Evolutionary conservation across 805 yeast genomes (phyloP).

Genomic region (Alloascoidea africana): DNA sequence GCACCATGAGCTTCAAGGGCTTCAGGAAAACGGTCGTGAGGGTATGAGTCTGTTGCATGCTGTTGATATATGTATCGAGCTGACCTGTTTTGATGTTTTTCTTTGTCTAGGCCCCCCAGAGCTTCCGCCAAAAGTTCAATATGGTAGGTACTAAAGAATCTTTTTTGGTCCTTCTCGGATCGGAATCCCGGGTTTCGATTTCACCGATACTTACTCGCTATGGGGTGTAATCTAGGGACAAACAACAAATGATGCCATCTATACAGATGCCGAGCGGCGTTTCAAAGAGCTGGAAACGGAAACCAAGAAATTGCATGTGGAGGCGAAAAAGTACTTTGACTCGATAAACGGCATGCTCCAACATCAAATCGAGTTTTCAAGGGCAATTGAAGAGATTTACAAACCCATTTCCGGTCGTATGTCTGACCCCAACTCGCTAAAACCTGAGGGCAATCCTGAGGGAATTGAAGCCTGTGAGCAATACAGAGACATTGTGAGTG

Average conservation of each 20-base stretch:
- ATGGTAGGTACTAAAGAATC: conserved; percentile 56
- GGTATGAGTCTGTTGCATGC: conserved; percentile 13
- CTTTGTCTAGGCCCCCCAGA: conserved; percentile 60
- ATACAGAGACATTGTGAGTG: conserved; percentile 77
- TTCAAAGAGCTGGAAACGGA: conserved; percentile 84
- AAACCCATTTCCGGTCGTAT: conserved; percentile 90
- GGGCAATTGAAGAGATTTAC: conserved; percentile 89
- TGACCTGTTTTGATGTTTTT: conserved; percentile 1
- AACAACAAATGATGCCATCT: conserved; percentile 68
- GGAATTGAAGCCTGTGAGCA: conserved; percentile 93
- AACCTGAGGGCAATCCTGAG: conserved; percentile 90
- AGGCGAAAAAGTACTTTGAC: conserved; percentile 75
- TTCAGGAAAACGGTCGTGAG: conserved; percentile 64
- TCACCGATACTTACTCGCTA: no score
- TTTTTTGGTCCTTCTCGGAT: no score
- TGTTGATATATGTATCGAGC: background rate
- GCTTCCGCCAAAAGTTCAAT: conserved; percentile 76
- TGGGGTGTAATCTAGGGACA: conserved; percentile 13
- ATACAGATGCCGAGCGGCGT: conserved; percentile 90
- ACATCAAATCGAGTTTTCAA: conserved; percentile 90
- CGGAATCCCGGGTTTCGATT: background rate
- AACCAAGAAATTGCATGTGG: conserved; percentile 80
- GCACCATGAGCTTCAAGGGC: conserved; percentile 81
- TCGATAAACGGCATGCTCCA: conserved; percentile 91
- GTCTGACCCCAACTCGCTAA: conserved; percentile 75